phyloP scores from a whole-genome alignment of 2,329 filamentous ascomycete species.

The Botryotinia narcissicola region DNA sequence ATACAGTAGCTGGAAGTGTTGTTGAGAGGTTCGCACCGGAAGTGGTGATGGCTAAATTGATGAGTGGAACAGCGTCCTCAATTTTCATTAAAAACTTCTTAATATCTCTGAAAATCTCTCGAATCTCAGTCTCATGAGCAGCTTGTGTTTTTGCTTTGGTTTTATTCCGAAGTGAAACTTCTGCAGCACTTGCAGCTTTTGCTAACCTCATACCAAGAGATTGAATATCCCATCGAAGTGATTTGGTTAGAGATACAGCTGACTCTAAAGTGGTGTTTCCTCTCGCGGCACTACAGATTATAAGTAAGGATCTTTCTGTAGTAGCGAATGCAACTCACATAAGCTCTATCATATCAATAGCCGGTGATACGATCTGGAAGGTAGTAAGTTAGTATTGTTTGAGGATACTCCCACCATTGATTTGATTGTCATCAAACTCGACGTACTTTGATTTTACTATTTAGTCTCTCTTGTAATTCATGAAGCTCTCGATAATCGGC shows the following conservation, averaged over 20 bases:
- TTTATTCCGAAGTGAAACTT: conserved; percentile 47
- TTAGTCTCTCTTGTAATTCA: conserved; percentile 67
- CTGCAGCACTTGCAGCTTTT: conserved; percentile 63
- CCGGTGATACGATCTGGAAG: conserved; percentile 77
- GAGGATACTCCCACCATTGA: neutral
- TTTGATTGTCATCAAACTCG: neutral
- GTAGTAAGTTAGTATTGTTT: neutral
- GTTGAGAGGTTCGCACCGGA: conserved; percentile 86
- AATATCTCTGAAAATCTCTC: conserved; percentile 70
- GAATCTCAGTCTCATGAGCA: conserved; percentile 62
- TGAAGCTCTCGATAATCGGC: conserved; percentile 67
- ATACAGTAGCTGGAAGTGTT: conserved; percentile 76
- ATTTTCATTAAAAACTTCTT: conserved; percentile 72
- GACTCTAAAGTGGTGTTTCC: conserved; percentile 82
- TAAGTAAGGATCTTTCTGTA: conserved; percentile 38
- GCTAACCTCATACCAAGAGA: conserved; percentile 73
- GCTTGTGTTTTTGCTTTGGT: conserved; percentile 50
- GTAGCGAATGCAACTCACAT: conserved; percentile 54
- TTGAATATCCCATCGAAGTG: conserved; percentile 80
- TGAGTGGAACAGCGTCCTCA: conserved; percentile 84
- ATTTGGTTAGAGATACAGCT: conserved; percentile 77
- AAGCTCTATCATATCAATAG: conserved; percentile 88
- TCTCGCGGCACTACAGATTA: conserved; percentile 54
- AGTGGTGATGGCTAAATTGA: conserved; percentile 91
- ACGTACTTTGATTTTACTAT: conserved; percentile 78